Evolutionary conservation across 371 early-diverging fungal species (phyloP).

Genomic region (Mucor mucedo): DNA sequence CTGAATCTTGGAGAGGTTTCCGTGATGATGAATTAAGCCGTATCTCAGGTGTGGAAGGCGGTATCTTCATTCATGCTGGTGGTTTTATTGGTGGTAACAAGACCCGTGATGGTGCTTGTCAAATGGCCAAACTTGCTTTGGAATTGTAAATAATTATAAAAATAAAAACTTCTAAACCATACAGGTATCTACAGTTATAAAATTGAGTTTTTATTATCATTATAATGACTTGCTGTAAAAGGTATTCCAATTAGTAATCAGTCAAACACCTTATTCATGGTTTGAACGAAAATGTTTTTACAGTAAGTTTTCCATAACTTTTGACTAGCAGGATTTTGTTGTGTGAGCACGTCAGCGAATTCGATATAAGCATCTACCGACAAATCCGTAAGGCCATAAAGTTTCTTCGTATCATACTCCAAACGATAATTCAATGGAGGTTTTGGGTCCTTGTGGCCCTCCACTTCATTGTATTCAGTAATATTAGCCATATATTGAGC

Average conservation of each 20-base stretch:
- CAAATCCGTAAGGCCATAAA: slow-evolving; percentile 66
- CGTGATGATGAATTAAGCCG: slow-evolving; percentile 87
- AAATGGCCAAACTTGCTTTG: slow-evolving; percentile 55
- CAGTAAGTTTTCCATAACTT: slow-evolving; percentile 40
- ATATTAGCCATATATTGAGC: slow-evolving; percentile 36
- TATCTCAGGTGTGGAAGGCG: slow-evolving; percentile 77
- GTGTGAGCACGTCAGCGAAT: slow-evolving; percentile 36
- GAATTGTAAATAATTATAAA: slow-evolving; percentile 42
- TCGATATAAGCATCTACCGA: slow-evolving; percentile 49
- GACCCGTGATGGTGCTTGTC: slow-evolving; percentile 49
- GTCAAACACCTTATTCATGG: slow-evolving; percentile 20
- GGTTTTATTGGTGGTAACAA: slow-evolving; percentile 67
- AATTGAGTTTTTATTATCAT: too few species aligned
- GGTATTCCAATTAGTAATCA: too few species aligned
- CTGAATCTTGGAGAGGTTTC: slow-evolving; percentile 95
- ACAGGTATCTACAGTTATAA: too few species aligned
- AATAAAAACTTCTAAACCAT: neutral
- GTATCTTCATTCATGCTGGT: slow-evolving; percentile 95
- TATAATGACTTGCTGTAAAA: too few species aligned
- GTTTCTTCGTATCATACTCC: slow-evolving; percentile 60
- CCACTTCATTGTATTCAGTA: slow-evolving; percentile 34
- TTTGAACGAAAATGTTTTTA: slow-evolving; percentile 48
- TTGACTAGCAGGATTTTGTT: slow-evolving; percentile 5
- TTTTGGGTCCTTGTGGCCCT: slow-evolving; percentile 21
- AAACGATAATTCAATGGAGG: slow-evolving; percentile 30